Evolutionary conservation across 129 eudicot species (phyloP).

Genomic region (Escallonia rubra): DNA sequence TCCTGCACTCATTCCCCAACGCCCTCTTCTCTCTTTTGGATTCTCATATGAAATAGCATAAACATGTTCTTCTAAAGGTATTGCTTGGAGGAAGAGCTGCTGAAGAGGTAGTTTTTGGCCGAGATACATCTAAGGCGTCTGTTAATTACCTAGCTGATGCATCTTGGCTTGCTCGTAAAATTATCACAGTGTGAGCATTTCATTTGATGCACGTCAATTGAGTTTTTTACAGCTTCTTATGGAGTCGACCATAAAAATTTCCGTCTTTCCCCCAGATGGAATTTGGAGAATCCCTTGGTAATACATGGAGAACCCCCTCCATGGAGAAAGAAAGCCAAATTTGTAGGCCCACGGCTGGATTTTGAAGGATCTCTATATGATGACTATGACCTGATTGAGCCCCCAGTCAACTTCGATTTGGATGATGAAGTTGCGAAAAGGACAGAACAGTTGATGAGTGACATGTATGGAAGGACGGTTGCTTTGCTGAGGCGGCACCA

Average conservation of each 20-base stretch:
- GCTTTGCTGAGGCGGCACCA: slow-evolving; percentile 56
- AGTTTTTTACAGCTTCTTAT: background rate
- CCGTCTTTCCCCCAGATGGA: slow-evolving; percentile 52
- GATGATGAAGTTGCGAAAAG: slow-evolving; percentile 78
- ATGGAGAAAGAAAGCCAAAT: slow-evolving; percentile 54
- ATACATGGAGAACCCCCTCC: slow-evolving; percentile 90
- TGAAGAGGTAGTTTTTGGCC: slow-evolving; percentile 81
- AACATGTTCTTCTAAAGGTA: slow-evolving; percentile 38
- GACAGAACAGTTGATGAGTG: slow-evolving; percentile 60
- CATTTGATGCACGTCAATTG: background rate
- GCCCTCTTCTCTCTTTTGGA: slow-evolving; percentile 2
- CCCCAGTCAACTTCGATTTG: slow-evolving; percentile 61
- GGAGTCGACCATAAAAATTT: background rate
- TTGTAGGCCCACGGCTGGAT: slow-evolving; percentile 86
- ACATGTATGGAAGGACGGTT: slow-evolving; percentile 69
- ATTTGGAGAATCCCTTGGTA: slow-evolving; percentile 84
- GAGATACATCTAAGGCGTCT: slow-evolving; percentile 86
- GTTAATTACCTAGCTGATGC: slow-evolving; percentile 89
- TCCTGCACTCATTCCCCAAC: background rate
- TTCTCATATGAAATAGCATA: background rate
- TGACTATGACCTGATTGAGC: slow-evolving; percentile 47
- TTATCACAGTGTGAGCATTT: slow-evolving; percentile 60
- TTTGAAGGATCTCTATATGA: slow-evolving; percentile 81
- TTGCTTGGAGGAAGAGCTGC: slow-evolving; percentile 96
- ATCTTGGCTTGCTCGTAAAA: slow-evolving; percentile 98